Evolutionary conservation across 2,329 filamentous ascomycete genomes (phyloP).

Genomic region (Paracoccidioides brasiliensis): DNA sequence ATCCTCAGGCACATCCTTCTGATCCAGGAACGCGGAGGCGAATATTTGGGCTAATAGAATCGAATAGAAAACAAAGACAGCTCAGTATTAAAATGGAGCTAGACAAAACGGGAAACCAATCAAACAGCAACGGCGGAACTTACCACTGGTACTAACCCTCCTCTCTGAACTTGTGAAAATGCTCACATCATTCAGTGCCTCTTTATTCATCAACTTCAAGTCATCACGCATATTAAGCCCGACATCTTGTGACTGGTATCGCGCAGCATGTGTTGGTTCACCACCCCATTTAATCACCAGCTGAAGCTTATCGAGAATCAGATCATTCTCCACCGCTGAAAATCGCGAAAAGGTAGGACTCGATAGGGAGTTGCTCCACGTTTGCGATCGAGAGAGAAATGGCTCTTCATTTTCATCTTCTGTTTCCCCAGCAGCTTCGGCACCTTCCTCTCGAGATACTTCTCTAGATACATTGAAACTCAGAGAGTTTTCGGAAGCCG

Average conservation of each 20-base stretch:
- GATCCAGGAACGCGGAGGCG: conserved; percentile 74
- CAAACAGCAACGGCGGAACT: conserved; percentile 11
- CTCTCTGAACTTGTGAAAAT: conserved; percentile 94
- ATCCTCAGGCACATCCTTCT: conserved; percentile 72
- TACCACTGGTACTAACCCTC: conserved; percentile 73
- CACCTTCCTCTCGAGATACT: conserved; percentile 15
- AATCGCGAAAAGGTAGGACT: conserved; percentile 88
- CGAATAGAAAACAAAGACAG: not conserved
- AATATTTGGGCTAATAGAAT: conserved; percentile 68
- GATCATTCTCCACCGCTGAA: conserved; percentile 80
- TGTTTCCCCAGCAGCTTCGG: conserved; percentile 15
- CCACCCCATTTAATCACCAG: conserved; percentile 98
- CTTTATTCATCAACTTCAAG: conserved; percentile 78
- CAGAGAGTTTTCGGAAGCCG: conserved; percentile 33
- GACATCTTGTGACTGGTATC: conserved; percentile 90
- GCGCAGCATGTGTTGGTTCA: conserved; percentile 90
- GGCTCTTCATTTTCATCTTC: conserved; percentile 3
- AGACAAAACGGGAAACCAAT: not conserved
- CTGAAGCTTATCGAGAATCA: conserved; percentile 90
- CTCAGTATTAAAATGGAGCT: conserved; percentile 6
- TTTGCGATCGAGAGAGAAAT: conserved; percentile 41
- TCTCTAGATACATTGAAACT: conserved; percentile 35
- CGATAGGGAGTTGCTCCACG: conserved; percentile 70
- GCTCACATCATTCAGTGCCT: conserved; percentile 81
- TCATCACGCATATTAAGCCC: conserved; percentile 95